Conservation (phyloP, 2,329 filamentous ascomycete genomes). For the Aspergillus aculeatinus region DNA sequence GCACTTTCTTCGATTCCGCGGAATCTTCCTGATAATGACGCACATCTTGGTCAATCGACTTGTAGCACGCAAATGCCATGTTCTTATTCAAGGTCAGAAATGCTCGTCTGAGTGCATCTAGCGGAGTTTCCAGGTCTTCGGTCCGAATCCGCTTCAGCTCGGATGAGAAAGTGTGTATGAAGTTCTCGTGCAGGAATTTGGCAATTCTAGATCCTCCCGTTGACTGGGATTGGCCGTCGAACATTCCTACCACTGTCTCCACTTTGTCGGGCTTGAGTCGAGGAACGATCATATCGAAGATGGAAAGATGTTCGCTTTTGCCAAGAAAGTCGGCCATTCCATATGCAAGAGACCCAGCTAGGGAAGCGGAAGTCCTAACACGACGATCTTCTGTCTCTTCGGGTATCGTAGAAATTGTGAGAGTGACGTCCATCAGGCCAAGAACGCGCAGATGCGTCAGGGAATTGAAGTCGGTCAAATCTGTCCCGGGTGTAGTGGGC, state of each 20-base stretch:
- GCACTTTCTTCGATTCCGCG: constrained; percentile 59
- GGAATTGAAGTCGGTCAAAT: constrained; percentile 87
- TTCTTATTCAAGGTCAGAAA: constrained; percentile 94
- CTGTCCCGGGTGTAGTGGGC: constrained; percentile 56
- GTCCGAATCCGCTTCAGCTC: constrained; percentile 74
- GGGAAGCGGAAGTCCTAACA: constrained; percentile 93
- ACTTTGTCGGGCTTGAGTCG: constrained; percentile 86
- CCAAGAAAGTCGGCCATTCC: constrained; percentile 97
- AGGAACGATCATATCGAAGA: constrained; percentile 91
- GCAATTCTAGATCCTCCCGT: constrained; percentile 92
- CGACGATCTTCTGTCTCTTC: constrained; percentile 93
- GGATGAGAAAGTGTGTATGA: constrained; percentile 76
- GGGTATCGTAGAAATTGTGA: constrained; percentile 88
- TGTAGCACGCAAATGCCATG: constrained; percentile 77
- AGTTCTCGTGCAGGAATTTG: constrained; percentile 95
- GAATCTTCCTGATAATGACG: constrained; percentile 66
- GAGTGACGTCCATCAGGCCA: constrained; percentile 95
- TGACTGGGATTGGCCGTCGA: constrained; percentile 88
- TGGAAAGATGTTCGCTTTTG: constrained; percentile 89
- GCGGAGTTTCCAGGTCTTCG: constrained; percentile 68
- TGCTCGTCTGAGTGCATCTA: constrained; percentile 79
- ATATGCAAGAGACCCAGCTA: constrained; percentile 87
- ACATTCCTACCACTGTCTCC: constrained; percentile 89
- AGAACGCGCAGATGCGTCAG: constrained; percentile 81
- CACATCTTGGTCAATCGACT: constrained; percentile 68